These are phyloP conservation scores for Parafenestella ontariensis DNA, from an alignment of 2,329 filamentous ascomycete species.

Conservation along the genomic window DNA sequence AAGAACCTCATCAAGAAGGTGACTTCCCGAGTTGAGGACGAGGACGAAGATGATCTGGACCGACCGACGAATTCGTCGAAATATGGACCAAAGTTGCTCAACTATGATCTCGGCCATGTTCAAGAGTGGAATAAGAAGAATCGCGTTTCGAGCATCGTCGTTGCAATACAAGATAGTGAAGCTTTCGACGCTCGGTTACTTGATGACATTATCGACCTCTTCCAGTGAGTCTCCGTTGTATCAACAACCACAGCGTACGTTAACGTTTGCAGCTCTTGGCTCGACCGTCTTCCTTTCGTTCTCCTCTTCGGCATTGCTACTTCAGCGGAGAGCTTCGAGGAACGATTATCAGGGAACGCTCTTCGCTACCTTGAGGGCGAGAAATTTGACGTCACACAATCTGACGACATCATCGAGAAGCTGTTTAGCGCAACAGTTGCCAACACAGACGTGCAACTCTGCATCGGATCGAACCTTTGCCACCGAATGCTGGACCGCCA, in stretches of 20 bases:
- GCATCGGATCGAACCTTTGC: slow-evolving; percentile 70
- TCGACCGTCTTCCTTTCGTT: slow-evolving; percentile 77
- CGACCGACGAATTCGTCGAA: slow-evolving; percentile 21
- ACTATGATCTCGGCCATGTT: slow-evolving; percentile 79
- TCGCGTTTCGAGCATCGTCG: slow-evolving; percentile 66
- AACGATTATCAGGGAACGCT: slow-evolving; percentile 72
- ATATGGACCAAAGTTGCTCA: slow-evolving; percentile 71
- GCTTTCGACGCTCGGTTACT: slow-evolving; percentile 78
- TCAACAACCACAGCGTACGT: slow-evolving; percentile 1
- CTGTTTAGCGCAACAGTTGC: slow-evolving; percentile 73
- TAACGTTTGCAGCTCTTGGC: slow-evolving; percentile 64
- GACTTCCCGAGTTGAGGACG: slow-evolving; percentile 63
- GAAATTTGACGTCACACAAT: slow-evolving; percentile 79
- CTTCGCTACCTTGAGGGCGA: slow-evolving; percentile 72
- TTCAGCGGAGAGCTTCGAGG: slow-evolving; percentile 79
- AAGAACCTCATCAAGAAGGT: slow-evolving; percentile 76
- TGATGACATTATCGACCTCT: slow-evolving; percentile 72
- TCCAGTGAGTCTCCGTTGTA: slow-evolving; percentile 61
- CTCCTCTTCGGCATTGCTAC: slow-evolving; percentile 82
- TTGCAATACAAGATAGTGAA: slow-evolving; percentile 83
- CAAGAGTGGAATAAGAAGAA: slow-evolving; percentile 65
- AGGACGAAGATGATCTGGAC: slow-evolving; percentile 54
- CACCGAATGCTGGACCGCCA: slow-evolving; percentile 73
- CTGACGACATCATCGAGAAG: slow-evolving; percentile 73
- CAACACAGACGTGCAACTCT: slow-evolving; percentile 62